Conservation (phyloP, 176 grass and related monocot genomes). For the Zoysia japonica region DNA sequence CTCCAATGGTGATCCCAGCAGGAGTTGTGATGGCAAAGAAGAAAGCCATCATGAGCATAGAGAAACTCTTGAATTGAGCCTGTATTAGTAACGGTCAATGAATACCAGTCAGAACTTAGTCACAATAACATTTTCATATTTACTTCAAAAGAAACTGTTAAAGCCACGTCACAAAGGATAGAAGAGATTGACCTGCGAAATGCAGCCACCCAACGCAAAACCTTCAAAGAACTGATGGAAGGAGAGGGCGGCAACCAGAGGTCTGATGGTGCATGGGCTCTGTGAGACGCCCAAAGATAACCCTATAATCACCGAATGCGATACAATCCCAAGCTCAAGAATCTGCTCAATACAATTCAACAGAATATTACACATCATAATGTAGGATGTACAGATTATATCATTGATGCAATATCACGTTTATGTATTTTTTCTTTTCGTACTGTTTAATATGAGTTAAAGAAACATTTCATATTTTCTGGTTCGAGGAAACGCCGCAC, state of each 20-base stretch:
- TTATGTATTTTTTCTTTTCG: neutral
- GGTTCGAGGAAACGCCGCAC: neutral
- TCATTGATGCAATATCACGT: neutral
- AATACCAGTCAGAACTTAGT: neutral
- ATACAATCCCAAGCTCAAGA: conserved; percentile 87
- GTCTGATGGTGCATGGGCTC: conserved; percentile 73
- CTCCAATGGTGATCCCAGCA: conserved; percentile 52
- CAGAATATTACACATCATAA: neutral
- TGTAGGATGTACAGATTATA: neutral
- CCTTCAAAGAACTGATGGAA: conserved; percentile 96
- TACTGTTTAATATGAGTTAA: neutral
- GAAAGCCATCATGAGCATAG: conserved; percentile 58
- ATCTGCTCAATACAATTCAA: conserved; percentile 47
- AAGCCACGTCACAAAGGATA: neutral
- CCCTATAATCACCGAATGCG: conserved; percentile 81
- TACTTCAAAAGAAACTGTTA: neutral
- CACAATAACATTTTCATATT: neutral
- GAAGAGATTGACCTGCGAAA: conserved; percentile 57
- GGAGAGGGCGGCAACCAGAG: conserved; percentile 68
- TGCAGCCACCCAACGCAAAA: conserved; percentile 83
- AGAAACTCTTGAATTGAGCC: conserved; percentile 65
- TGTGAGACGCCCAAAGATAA: conserved; percentile 76
- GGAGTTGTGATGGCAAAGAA: conserved; percentile 84
- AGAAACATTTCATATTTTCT: neutral
- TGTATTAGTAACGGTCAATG: conserved; percentile 28